Evolutionary conservation across 1,139 yeast genomes (phyloP), one percentile per base, ranked within the genome.

Genomic region (Casaregolazyma lundiana): DNA sequence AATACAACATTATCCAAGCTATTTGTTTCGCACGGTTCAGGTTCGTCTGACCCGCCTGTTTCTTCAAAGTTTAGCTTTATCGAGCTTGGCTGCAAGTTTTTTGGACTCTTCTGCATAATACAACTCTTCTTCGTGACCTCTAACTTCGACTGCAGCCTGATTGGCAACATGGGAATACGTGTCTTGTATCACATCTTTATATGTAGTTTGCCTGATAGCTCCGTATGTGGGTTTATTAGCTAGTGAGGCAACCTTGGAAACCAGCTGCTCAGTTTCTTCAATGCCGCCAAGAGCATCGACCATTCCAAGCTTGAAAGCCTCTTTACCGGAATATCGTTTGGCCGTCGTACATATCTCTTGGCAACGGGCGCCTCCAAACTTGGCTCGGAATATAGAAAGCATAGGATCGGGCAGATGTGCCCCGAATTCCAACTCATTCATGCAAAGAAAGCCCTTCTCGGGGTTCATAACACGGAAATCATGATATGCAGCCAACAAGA

Each of bases 401-500:
- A 67, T 58, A 11, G 70, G 66, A 2, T 65, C 57, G 37, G 56
- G 53, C 21, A 67, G 53, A 17, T 66, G 66, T 4, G 71, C 67
- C 13, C 70, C 71, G 47, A 68, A 68, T 43, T 59, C 61, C 19
- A 68, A 49, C 52, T 68, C 72, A 51, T 68, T 68, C 64, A 68
- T 60, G 52, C 71, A 68, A 46, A 67, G 49, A 49, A 54, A 68
- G 17, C 72, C 72, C 49, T 53, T 59, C 3, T 52, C 47, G 6
- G 68, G 68, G 50, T 68, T 68, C 71, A 66, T 66, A 38, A 68
- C 62, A 8, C 68, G 46, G 55, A 64, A 68, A 52, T 68, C 72
- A 48, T 66, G 68, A 52, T 66, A 62, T 32, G 64, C 60, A 2
- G 69, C 67, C 39, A 66, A 43, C 61, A 67, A 63, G 48, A 67